phyloP scores from a whole-genome alignment of 2,329 filamentous ascomycete genomes.

The Cercospora brassicicola region DNA sequence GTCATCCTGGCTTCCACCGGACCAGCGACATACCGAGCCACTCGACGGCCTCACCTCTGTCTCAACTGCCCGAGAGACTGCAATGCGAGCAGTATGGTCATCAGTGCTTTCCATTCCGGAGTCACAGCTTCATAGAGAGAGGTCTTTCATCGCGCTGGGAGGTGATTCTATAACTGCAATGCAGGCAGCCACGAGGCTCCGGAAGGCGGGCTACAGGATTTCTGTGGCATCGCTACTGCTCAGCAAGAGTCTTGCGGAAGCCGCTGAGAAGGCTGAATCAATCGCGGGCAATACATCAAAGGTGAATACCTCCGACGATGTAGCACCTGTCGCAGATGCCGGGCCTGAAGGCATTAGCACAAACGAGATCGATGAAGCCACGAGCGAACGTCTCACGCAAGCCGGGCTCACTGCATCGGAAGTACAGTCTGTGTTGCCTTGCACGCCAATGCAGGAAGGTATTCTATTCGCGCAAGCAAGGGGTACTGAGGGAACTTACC shows the following conservation, averaged over 20 bases:
- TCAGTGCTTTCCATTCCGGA: neutral
- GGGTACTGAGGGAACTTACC: neutral
- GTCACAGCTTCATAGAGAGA: neutral
- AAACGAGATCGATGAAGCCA: neutral
- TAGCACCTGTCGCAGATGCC: neutral
- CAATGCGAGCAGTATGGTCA: neutral
- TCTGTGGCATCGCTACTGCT: neutral
- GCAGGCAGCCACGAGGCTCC: neutral
- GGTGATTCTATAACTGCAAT: conserved; percentile 9
- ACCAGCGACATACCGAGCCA: neutral
- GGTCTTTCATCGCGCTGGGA: neutral
- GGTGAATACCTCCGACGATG: neutral
- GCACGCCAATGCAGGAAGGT: neutral
- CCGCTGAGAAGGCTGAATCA: neutral
- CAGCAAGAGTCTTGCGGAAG: neutral
- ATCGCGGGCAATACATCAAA: no score
- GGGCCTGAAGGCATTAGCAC: neutral
- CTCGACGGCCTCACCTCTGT: neutral
- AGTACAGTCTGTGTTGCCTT: neutral
- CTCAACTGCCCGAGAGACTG: neutral
- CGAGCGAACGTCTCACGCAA: neutral
- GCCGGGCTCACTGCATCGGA: neutral
- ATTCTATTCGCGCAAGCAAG: neutral
- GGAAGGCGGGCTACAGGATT: neutral
- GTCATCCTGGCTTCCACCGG: neutral